A percentile compares a stretch with the other conserved stretches of the same genome.
Evolutionary conservation across 495 filamentous ascomycete genomes (phyloP).

Genomic region (Aspergillus diversus): DNA sequence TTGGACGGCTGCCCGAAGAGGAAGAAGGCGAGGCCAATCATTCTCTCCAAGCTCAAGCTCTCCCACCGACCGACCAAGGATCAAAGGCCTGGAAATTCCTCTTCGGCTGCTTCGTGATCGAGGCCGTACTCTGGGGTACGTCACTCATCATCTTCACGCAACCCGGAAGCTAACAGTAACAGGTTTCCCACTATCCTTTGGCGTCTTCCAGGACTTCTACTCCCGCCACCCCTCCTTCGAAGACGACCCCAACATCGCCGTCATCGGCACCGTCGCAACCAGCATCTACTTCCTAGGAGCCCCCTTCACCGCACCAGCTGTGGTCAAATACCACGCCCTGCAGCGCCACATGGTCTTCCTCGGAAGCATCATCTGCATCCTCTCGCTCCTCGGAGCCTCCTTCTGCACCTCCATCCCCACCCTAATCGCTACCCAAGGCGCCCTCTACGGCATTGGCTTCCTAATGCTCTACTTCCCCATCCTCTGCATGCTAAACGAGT

Average conservation of each 20-base stretch:
- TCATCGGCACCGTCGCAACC: slow-evolving; percentile 1
- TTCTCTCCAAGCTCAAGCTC: background rate
- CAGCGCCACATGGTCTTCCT: background rate
- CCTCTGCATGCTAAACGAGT: slow-evolving; percentile 19
- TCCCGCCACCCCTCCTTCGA: background rate
- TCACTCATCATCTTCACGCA: background rate
- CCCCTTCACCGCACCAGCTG: background rate
- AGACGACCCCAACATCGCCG: background rate
- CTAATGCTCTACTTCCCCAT: slow-evolving; percentile 17
- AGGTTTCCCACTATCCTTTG: slow-evolving; percentile 8
- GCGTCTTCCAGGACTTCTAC: slow-evolving; percentile 12
- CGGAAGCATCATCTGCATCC: background rate
- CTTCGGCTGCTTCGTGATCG: background rate
- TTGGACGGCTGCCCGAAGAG: no score
- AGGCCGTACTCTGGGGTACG: slow-evolving; percentile 5
- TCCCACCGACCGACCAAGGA: background rate
- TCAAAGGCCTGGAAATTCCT: background rate
- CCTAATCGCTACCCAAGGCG: slow-evolving; percentile 14
- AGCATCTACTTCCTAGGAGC: slow-evolving; percentile 5
- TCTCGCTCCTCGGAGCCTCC: background rate
- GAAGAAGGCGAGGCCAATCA: background rate
- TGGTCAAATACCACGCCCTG: background rate
- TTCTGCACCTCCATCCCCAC: slow-evolving; percentile 4
- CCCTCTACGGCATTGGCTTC: slow-evolving; percentile 16
- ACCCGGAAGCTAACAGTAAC: background rate